Percentiles rank a stretch among this genome's conserved stretches.
phyloP scores from a whole-genome alignment of 768 basidiomycete genomes.

The Leccinum imitatum region DNA sequence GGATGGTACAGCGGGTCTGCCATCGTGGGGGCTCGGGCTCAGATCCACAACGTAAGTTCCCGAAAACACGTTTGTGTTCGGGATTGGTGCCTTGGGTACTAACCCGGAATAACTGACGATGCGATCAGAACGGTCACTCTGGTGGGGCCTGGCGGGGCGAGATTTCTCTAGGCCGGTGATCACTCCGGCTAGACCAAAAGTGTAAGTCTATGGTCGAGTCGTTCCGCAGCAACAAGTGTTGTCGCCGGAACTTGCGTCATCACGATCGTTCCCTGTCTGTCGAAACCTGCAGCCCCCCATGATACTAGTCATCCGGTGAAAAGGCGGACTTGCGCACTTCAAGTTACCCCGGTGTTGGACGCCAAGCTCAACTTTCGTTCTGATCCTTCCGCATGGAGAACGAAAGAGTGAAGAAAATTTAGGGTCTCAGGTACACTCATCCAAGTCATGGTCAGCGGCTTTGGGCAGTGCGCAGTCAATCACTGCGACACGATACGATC shows the following conservation, averaged over 20 bases:
- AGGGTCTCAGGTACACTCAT: not conserved
- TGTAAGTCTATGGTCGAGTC: not conserved
- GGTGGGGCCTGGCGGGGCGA: not conserved
- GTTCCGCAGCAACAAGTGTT: not conserved
- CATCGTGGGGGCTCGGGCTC: not conserved
- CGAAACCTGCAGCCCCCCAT: not conserved
- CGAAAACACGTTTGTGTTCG: not conserved
- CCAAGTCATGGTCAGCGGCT: not conserved
- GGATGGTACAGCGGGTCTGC: not conserved
- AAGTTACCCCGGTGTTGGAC: not conserved
- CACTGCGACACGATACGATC: not conserved
- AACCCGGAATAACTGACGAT: not conserved
- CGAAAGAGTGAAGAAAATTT: not conserved
- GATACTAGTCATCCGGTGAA: not conserved
- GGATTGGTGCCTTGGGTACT: not conserved
- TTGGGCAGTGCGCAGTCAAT: not conserved
- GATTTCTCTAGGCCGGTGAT: not conserved
- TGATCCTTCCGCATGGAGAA: not conserved
- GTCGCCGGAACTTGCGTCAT: not conserved
- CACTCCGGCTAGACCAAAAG: not conserved
- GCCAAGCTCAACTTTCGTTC: not conserved
- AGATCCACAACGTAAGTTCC: not conserved
- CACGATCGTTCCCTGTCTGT: not conserved
- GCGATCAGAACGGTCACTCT: not conserved
- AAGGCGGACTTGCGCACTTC: not conserved